A percentile compares a stretch with the other conserved stretches of the same genome.
Evolutionary conservation across 345 rosid species (phyloP).

Genomic region (Eucalyptus globulus): DNA sequence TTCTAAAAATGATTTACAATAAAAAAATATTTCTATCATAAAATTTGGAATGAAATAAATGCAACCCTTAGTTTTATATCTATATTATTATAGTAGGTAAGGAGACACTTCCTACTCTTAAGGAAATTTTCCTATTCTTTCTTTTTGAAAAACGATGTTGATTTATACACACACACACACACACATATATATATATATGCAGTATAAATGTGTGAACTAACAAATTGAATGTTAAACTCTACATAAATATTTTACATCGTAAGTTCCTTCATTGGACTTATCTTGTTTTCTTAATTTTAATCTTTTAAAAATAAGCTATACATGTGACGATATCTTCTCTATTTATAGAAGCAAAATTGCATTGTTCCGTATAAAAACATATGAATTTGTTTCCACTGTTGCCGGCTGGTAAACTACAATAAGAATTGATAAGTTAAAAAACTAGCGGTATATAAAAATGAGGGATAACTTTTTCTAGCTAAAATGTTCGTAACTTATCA

Average conservation of each 20-base stretch:
- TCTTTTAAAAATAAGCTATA: not conserved
- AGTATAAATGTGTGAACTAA: not conserved
- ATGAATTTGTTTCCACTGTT: not conserved
- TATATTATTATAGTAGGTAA: not conserved
- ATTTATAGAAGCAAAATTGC: not conserved
- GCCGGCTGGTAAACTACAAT: not conserved
- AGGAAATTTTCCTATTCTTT: not conserved
- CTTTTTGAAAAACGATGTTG: not conserved
- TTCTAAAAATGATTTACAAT: not conserved
- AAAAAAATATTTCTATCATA: not conserved
- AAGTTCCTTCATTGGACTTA: not conserved
- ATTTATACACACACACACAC: too few relatives aligned
- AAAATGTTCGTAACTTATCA: not conserved
- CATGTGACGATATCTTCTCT: not conserved
- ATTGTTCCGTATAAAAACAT: not conserved
- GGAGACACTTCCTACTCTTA: not conserved
- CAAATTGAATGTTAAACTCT: not conserved
- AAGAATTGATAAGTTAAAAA: not conserved
- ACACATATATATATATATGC: too few relatives aligned
- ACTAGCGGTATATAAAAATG: not conserved
- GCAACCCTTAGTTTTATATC: not conserved
- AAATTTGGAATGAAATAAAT: not conserved
- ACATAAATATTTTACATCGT: not conserved
- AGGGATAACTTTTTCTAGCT: not conserved
- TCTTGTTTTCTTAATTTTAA: not conserved